Evolutionary conservation across 192 early-diverging fungal genomes (phyloP).

Genomic region (Coemansia sp.): DNA sequence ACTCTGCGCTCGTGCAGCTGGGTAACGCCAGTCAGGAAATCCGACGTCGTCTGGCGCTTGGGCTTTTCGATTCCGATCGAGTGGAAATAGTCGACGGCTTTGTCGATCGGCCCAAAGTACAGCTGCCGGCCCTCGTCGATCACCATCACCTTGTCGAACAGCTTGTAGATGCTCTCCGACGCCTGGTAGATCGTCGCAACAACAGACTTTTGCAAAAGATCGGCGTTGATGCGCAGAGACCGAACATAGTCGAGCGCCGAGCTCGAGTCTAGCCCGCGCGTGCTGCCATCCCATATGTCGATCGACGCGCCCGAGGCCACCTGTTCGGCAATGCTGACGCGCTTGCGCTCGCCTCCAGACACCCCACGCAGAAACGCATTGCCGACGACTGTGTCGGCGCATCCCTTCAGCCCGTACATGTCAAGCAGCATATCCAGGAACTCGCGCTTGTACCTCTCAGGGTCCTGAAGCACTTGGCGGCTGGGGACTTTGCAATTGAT

Average conservation of each 20-base stretch:
- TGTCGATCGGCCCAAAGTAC: conserved; percentile 67
- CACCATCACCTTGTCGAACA: conserved; percentile 73
- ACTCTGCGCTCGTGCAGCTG: conserved; percentile 63
- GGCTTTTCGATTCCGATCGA: conserved; percentile 66
- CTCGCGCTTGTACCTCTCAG: conserved; percentile 49
- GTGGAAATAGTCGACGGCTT: conserved; percentile 67
- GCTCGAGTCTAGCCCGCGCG: conserved; percentile 63
- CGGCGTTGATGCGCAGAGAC: too few species aligned
- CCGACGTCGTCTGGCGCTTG: conserved; percentile 67
- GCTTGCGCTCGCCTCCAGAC: too few species aligned
- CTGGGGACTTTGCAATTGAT: conserved; percentile 64
- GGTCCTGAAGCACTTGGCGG: conserved; percentile 55
- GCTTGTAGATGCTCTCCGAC: conserved; percentile 74
- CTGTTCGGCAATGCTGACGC: conserved; percentile 63
- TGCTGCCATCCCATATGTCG: conserved; percentile 65
- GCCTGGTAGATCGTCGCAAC: conserved; percentile 66
- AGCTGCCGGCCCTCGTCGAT: conserved; percentile 68
- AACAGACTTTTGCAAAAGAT: conserved; percentile 63
- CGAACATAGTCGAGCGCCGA: conserved; percentile 70
- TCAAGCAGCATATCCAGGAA: conserved; percentile 55
- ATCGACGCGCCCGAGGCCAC: conserved; percentile 59
- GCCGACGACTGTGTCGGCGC: conserved; percentile 61
- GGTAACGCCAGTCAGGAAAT: conserved; percentile 78
- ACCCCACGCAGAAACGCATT: conserved; percentile 64
- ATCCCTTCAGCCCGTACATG: conserved; percentile 61